A percentile compares a stretch with the other conserved stretches of the same genome.
phyloP scores from a whole-genome alignment of 1,284 basidiomycete species.

The Leccinum fuscescens region DNA sequence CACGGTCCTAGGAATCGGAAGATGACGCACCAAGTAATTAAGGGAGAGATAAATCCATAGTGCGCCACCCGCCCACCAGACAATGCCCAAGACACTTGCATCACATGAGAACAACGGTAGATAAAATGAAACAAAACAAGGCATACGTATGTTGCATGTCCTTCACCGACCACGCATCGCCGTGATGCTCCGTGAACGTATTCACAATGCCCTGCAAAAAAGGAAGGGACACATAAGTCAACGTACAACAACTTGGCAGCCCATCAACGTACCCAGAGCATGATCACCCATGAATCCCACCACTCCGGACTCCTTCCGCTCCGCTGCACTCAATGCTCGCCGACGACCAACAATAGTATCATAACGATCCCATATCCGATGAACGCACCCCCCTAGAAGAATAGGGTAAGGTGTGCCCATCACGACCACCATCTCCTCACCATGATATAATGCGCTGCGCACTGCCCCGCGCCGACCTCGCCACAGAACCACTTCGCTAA shows the following conservation, averaged over 20 bases:
- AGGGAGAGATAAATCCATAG: conserved; percentile 85
- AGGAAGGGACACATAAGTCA: not conserved
- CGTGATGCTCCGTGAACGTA: conserved; percentile 91
- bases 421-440: conserved; percentile 31
- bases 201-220: conserved; percentile 57
- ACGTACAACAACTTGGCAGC: not conserved
- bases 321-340: conserved; percentile 78
- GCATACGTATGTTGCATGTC: conserved; percentile 85
- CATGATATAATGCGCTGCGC: conserved; percentile 92
- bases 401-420: not conserved
- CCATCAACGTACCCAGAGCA: conserved; percentile 68
- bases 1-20: too few relatives aligned
- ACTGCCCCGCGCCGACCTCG: conserved; percentile 71
- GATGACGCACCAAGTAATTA: conserved; percentile 60
- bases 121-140: not conserved
- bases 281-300: conserved; percentile 89
- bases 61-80: conserved; percentile 88
- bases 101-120: conserved; percentile 1
- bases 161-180: conserved; percentile 66
- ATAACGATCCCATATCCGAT: conserved; percentile 87
- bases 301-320: conserved; percentile 81
- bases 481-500: conserved; percentile 65
- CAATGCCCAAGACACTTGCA: conserved; percentile 42
- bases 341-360: conserved; percentile 79
- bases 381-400: conserved; percentile 64